Base-by-base conservation (phyloP, 768 basidiomycete species). In the Boletus sp. region DNA sequence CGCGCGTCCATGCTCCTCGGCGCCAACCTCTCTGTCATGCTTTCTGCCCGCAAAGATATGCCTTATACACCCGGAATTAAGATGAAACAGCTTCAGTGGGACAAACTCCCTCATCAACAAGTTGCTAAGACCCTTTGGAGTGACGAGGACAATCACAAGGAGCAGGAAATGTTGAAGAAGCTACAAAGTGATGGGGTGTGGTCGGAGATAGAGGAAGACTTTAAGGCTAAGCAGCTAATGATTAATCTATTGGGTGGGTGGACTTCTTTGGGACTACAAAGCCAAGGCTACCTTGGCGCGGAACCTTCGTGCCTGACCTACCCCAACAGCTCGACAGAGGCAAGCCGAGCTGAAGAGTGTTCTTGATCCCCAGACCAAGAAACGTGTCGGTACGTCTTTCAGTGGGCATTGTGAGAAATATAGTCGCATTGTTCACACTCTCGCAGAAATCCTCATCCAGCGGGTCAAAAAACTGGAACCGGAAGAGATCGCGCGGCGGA, bases 11-110 rank as follows among this genome's bases (percentile, higher is more conserved):
- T 81, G 63, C 70, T 87, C 8, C 70, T 84, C 2, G 82, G 87
- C 17, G 70, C 78, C 21, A 84, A 82, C 58, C 66, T 88, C 44
- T 79, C 76, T 58, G 76, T 77, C 30, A 70, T 86, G 58, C 67
- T 85, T 19, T 77, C 79, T 45, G 77, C 79, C 42, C 88, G 93
- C 46, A 98, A 98, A 71, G 91, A 93, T 64, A 82, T 97, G 66
- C 79, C 84, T 4, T 79, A 93, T 40, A 87, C 90, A 32, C 90
- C 95, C 2, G 85, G 81, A 55, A 89, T 84, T 34, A 93, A 94
- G 79, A 93, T 98, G 90, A 98, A 98, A 69, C 94, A 98, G 68
- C 76, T 99, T 51, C 95, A 98, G 67, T 99, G 96, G 96, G 95
- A 98, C 69, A 98, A 98, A 65, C 79, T 99, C n/a, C 85, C 90